Evolutionary conservation across 306 rosid genomes (phyloP).

Genomic region (Pachyrhizus erosus): DNA sequence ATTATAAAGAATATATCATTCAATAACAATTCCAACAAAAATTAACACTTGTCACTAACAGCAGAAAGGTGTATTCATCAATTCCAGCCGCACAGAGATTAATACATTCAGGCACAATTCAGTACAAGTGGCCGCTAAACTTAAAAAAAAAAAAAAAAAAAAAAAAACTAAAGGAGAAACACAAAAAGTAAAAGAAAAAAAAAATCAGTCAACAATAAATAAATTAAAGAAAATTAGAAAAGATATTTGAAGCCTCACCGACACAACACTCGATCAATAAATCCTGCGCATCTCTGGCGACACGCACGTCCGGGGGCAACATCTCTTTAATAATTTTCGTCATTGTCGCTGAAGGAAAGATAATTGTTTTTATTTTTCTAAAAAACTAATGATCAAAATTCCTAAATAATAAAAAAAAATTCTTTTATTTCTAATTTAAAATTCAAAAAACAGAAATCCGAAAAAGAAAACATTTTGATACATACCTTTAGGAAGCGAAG

Average conservation of each 20-base stretch:
- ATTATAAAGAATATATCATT: background rate
- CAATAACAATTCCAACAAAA: background rate
- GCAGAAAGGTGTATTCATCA: background rate
- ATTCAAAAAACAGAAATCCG: background rate
- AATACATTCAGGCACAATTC: background rate
- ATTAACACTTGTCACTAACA: background rate
- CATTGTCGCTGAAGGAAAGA: conserved; percentile 75
- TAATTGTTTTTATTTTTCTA: background rate
- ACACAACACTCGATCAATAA: conserved; percentile 92
- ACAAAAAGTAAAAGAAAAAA: background rate
- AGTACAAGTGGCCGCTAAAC: background rate
- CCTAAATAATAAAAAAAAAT: background rate
- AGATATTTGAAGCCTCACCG: conserved; percentile 56
- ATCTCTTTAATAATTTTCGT: conserved; percentile 92
- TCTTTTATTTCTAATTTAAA: background rate
- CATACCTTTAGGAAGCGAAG: conserved; percentile 79
- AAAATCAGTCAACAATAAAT: background rate
- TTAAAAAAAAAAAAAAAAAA: background rate
- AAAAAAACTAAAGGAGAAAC: background rate
- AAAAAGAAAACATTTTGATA: background rate
- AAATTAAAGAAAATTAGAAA: background rate
- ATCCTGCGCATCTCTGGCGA: conserved; percentile 96
- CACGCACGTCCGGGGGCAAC: conserved; percentile 92
- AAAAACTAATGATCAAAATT: background rate
- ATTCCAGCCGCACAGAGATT: background rate